Evolutionary conservation across 2,329 filamentous ascomycete genomes (phyloP).

Genomic region (Falciphora oryzae): DNA sequence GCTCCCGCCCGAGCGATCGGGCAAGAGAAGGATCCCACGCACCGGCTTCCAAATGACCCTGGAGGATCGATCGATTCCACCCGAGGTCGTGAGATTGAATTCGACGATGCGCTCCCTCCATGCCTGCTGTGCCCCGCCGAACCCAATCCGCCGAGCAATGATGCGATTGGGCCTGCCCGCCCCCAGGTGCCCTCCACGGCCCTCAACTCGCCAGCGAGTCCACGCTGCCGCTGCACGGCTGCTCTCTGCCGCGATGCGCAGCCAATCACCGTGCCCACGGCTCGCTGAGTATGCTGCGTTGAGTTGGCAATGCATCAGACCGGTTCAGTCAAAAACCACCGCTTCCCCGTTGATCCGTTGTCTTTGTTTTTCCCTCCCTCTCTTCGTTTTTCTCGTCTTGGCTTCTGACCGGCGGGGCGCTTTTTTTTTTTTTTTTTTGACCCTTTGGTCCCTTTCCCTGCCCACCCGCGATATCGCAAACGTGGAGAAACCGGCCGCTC

Average conservation of each 20-base stretch:
- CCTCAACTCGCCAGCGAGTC: background rate
- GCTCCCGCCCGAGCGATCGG: no score
- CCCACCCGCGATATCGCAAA: background rate
- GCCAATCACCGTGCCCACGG: slow-evolving; percentile 10
- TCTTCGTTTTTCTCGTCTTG: background rate
- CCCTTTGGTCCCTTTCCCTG: background rate
- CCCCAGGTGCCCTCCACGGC: background rate
- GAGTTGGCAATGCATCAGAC: slow-evolving; percentile 11
- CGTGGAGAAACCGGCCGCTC: no score
- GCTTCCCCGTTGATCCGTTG: background rate
- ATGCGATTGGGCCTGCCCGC: no score
- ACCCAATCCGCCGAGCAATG: no score
- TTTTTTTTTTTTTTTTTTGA: no score
- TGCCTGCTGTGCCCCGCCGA: no score
- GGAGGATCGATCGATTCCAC: background rate
- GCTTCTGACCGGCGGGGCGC: background rate
- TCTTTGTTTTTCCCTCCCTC: background rate
- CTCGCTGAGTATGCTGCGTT: slow-evolving; percentile 8
- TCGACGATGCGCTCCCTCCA: background rate
- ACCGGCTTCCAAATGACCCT: background rate
- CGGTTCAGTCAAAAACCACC: background rate
- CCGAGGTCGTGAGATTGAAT: background rate
- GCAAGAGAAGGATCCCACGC: no score
- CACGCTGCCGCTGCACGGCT: background rate
- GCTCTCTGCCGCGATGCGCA: background rate